Evolutionary conservation across 192 early-diverging fungal genomes (phyloP).

Genomic region (Backusella sp.): DNA sequence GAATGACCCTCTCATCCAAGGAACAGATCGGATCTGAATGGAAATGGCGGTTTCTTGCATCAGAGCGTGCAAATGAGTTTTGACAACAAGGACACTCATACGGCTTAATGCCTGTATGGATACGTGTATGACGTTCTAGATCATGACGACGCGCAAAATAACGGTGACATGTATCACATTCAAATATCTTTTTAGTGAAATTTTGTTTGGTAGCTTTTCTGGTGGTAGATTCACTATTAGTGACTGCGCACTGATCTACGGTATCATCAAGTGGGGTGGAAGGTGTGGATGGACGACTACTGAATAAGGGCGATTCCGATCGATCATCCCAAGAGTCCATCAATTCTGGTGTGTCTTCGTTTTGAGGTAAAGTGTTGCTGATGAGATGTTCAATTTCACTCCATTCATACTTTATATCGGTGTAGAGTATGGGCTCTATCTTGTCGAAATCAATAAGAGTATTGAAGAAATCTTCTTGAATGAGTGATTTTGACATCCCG

Average conservation of each 20-base stretch:
- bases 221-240: too few species aligned
- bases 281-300: neutral
- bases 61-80: conserved; percentile 66
- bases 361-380: neutral
- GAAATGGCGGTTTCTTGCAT: conserved; percentile 67
- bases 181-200: conserved; percentile 44
- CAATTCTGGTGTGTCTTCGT: neutral
- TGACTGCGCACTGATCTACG: too few species aligned
- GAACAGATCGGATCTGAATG: conserved; percentile 10
- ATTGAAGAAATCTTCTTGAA: conserved; percentile 6
- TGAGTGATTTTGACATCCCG: neutral
- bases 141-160: conserved; percentile 75
- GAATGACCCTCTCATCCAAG: neutral
- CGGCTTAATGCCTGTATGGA: conserved; percentile 57
- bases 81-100: conserved; percentile 64
- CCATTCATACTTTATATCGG: conserved; percentile 1
- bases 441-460: neutral
- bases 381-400: neutral
- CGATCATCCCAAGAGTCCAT: conserved; percentile 7
- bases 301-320: neutral
- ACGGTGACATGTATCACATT: conserved; percentile 53
- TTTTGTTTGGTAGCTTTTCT: neutral
- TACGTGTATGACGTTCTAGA: conserved; percentile 60
- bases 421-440: neutral
- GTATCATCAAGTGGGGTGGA: neutral